phyloP scores from a whole-genome alignment of 2,329 filamentous ascomycete genomes.

The Macrophomina phaseolina region DNA sequence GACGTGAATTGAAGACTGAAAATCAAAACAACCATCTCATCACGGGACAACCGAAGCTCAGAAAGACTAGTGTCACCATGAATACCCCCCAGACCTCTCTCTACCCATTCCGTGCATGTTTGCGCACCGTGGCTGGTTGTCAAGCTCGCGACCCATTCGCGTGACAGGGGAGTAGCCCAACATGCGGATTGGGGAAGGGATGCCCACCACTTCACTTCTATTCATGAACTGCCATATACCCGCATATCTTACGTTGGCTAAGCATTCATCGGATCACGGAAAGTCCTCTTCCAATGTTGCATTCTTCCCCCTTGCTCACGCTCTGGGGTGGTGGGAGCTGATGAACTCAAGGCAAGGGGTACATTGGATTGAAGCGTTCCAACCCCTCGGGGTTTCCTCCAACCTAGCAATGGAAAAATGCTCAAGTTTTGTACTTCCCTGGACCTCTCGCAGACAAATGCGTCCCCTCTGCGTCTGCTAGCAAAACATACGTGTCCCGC shows the following conservation, averaged over 20 bases:
- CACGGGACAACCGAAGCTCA: too few species aligned
- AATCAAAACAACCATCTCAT: too few species aligned
- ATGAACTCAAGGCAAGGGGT: slow-evolving; percentile 5
- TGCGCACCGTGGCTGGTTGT: too few species aligned
- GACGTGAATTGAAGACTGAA: too few species aligned
- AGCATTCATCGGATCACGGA: not conserved
- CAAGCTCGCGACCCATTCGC: too few species aligned
- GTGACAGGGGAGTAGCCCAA: not conserved
- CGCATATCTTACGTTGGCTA: not conserved
- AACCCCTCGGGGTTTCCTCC: not conserved
- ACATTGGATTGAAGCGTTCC: slow-evolving; percentile 4
- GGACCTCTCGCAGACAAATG: not conserved
- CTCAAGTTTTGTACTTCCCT: not conserved
- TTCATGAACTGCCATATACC: not conserved
- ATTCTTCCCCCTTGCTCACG: slow-evolving; percentile 21
- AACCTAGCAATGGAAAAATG: slow-evolving; percentile 2
- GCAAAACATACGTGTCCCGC: not conserved
- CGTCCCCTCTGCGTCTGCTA: not conserved
- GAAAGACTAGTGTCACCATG: too few species aligned
- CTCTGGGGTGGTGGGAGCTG: not conserved
- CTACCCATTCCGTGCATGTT: too few species aligned
- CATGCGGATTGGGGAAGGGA: not conserved
- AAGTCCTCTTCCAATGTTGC: not conserved
- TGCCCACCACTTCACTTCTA: not conserved
- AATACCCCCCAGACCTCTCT: too few species aligned